A percentile compares a stretch with the other conserved stretches of the same genome.
Evolutionary conservation across 352 stramenopile genomes (phyloP).

Genomic region (Globisporangium yorkense): DNA sequence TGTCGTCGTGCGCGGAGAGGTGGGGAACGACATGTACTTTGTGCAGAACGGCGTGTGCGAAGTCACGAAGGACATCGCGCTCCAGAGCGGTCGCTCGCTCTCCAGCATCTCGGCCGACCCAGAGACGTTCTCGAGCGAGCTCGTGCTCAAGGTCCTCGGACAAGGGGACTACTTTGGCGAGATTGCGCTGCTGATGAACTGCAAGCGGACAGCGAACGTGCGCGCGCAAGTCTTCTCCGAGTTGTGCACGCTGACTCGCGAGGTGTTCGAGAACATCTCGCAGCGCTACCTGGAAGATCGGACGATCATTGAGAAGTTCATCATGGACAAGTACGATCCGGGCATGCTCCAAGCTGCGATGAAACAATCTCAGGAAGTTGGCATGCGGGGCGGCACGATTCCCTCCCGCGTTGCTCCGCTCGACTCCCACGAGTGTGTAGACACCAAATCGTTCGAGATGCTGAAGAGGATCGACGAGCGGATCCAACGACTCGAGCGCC

Average conservation of each 20-base stretch:
- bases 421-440: constrained; percentile 5
- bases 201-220: constrained; percentile 77
- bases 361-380: constrained; percentile 68
- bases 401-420: constrained; percentile 6
- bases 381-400: constrained; percentile 27
- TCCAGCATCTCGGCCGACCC: constrained; percentile 1
- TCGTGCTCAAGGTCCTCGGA: constrained; percentile 58
- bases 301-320: constrained; percentile 79
- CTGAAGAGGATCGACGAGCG: constrained; percentile 47
- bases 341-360: constrained; percentile 66
- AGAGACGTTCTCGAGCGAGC: constrained; percentile 24
- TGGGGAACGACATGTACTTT: constrained; percentile 88
- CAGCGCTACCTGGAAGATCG: constrained; percentile 71
- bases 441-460: constrained; percentile 26
- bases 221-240: constrained; percentile 67
- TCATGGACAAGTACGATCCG: constrained; percentile 82
- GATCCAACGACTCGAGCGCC: constrained; percentile 37
- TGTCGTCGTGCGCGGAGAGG: constrained; percentile 71
- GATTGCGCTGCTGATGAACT: constrained; percentile 80
- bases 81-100: constrained; percentile 4
- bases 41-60: constrained; percentile 74
- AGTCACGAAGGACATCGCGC: constrained; percentile 60
- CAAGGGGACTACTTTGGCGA: constrained; percentile 82
- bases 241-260: constrained; percentile 64
- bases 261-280: constrained; percentile 75